These are phyloP conservation scores for Dictyostelium capitatum DNA, from an alignment of 78 protist species.

Conservation along the genomic window DNA sequence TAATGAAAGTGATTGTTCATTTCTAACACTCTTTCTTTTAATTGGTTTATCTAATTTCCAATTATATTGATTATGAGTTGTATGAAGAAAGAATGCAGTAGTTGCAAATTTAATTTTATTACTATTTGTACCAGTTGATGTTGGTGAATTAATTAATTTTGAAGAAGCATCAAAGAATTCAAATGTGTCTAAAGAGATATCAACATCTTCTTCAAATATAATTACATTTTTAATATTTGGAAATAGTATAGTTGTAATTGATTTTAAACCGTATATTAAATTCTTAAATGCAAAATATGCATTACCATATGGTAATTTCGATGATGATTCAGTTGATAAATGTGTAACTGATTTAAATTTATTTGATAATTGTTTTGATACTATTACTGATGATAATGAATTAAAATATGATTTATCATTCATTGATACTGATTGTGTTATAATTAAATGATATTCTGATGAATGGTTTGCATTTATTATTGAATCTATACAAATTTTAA, in stretches of 20 bases:
- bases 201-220: slow-evolving; percentile 56
- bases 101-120: slow-evolving; percentile 23
- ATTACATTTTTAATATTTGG: slow-evolving; percentile 23
- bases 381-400: neutral
- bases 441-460: slow-evolving; percentile 38
- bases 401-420: neutral
- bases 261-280: slow-evolving; percentile 19
- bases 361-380: too few species aligned
- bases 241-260: neutral
- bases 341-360: slow-evolving; percentile 44
- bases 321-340: slow-evolving; percentile 8
- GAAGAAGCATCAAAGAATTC: slow-evolving; percentile 53
- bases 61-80: slow-evolving; percentile 72
- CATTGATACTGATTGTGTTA: slow-evolving; percentile 56
- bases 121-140: neutral
- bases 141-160: neutral
- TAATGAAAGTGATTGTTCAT: slow-evolving; percentile 32
- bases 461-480: slow-evolving; percentile 27
- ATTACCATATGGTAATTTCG: slow-evolving; percentile 54
- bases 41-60: slow-evolving; percentile 75
- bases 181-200: slow-evolving; percentile 52
- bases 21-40: slow-evolving; percentile 50
- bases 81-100: slow-evolving; percentile 65
- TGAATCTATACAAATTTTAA: slow-evolving; percentile 21
- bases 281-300: slow-evolving; percentile 73